Base-by-base conservation (phyloP, 2,329 filamentous ascomycete genomes). In the Neofusicoccum kwambonambiense region DNA sequence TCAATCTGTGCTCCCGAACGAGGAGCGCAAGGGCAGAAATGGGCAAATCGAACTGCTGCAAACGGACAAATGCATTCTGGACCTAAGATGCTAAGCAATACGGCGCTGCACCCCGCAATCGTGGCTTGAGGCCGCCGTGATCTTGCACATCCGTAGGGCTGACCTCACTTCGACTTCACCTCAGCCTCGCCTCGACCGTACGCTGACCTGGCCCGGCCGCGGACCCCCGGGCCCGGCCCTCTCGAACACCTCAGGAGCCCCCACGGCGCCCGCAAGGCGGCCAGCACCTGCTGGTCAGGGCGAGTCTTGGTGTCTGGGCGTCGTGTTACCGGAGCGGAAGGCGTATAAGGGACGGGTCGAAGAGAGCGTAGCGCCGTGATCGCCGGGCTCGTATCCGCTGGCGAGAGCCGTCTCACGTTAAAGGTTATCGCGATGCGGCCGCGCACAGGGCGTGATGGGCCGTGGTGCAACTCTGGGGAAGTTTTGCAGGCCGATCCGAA, bases 41-140 rank as follows among this genome's bases (percentile, higher is more conserved):
- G 27, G 42, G 56, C 42, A 60, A 49, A 60, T 60, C 56, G 42
- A 60, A 47, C 17, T 60, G 56, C 56, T 60, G 56, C 41, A 60
- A 60, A 12, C 31, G 56, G 56, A 47, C 41, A 60, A 60, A 60
- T 15, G 41, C 12, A 42, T 12, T 31, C 39, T 34, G 13, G 12
- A 44, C 2, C 41, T n/a, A 60, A 15, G 8, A 35, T 60, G 56
- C 56, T 60, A 60, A 60, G 56, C 54, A 58, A 45, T 15, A 45
- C 6, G 54, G 54, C 54, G 41, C 56, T 47, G 41, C 56, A 47
- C 56, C 56, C 56, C 56, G 56, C 56, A 39, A 47, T 60, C 50
- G 56, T 60, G 56, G 56, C 56, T 47, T 47, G 19, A 11, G 42
- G 31, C 31, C 27, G 31, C 41, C 12, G 34, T 19, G 6, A 31